These are phyloP conservation scores for Anisodus tanguticus DNA, from an alignment of 257 asterid species.

Conservation along the genomic window DNA sequence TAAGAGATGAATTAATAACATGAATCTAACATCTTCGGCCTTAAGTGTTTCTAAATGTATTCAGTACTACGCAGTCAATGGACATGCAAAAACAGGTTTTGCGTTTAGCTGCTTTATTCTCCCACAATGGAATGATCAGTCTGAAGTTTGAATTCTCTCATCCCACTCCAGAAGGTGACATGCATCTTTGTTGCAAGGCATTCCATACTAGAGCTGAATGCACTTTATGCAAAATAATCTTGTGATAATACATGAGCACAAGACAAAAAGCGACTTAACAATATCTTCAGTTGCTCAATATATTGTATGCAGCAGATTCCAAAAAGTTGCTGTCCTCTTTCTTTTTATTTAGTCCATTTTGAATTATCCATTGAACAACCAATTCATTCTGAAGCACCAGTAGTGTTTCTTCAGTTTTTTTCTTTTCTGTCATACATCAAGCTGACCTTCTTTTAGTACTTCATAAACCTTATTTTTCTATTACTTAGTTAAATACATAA, in stretches of 20 bases:
- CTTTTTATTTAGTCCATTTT: slow-evolving; percentile 14
- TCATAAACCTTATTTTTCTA: background rate
- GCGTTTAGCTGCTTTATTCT: background rate
- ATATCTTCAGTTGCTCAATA: background rate
- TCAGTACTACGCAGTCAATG: background rate
- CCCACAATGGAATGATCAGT: background rate
- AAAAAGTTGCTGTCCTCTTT: background rate
- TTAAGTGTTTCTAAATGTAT: background rate
- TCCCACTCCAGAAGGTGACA: background rate
- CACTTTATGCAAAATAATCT: background rate
- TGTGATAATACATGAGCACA: background rate
- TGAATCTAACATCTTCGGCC: background rate
- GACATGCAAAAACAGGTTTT: background rate
- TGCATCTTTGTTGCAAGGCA: slow-evolving; percentile 14
- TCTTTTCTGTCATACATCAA: background rate
- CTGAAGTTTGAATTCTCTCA: slow-evolving; percentile 1
- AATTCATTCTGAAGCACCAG: background rate
- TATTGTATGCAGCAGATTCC: background rate
- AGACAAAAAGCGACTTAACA: background rate
- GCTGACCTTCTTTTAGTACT: slow-evolving; percentile 5
- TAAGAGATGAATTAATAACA: too few species aligned
- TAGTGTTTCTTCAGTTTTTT: background rate
- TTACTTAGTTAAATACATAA: background rate
- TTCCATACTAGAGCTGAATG: slow-evolving; percentile 6
- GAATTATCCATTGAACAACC: background rate